phyloP scores from a whole-genome alignment of 805 yeast species.

The Wickerhamiella kurtzmanii region DNA sequence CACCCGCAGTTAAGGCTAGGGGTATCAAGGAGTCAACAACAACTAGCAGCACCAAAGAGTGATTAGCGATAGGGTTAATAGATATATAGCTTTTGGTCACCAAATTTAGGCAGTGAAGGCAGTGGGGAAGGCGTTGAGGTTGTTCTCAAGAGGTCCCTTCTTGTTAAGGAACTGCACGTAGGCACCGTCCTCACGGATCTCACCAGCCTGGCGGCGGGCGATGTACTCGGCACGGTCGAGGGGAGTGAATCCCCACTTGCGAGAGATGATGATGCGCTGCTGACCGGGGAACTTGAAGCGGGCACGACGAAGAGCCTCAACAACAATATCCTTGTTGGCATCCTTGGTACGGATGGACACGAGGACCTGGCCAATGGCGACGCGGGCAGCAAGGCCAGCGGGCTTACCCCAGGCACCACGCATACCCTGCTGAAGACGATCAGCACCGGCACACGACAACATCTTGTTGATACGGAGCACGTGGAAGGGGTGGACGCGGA shows the following conservation, averaged over 20 bases:
- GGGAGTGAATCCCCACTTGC: conserved; percentile 99
- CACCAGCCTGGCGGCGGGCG: conserved; percentile 89
- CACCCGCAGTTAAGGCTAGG: no score
- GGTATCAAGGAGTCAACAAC: no score
- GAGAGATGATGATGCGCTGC: conserved; percentile 96
- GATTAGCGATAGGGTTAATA: neutral
- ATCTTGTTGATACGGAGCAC: conserved; percentile 99
- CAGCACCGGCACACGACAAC: conserved; percentile 99
- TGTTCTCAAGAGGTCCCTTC: conserved; percentile 88
- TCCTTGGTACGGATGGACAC: conserved; percentile 98
- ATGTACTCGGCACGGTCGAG: conserved; percentile 96
- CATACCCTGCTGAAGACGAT: conserved; percentile 99
- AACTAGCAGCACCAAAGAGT: neutral
- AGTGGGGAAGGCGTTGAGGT: conserved; percentile 90
- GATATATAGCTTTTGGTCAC: neutral
- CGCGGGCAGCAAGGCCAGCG: conserved; percentile 99
- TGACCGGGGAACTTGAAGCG: conserved; percentile 99
- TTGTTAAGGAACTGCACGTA: conserved; percentile 95
- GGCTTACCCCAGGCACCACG: conserved; percentile 99
- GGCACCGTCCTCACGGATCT: conserved; percentile 99
- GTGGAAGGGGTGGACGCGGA: conserved; percentile 99
- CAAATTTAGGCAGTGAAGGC: conserved; percentile 28
- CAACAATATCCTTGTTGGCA: conserved; percentile 89
- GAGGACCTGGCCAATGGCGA: conserved; percentile 94
- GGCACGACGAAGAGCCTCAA: conserved; percentile 99